Percentiles rank a stretch among this genome's conserved stretches.
These are phyloP conservation scores for Capronia epimyces DNA, from an alignment of 2,329 filamentous ascomycete species.

Conservation along the genomic window DNA sequence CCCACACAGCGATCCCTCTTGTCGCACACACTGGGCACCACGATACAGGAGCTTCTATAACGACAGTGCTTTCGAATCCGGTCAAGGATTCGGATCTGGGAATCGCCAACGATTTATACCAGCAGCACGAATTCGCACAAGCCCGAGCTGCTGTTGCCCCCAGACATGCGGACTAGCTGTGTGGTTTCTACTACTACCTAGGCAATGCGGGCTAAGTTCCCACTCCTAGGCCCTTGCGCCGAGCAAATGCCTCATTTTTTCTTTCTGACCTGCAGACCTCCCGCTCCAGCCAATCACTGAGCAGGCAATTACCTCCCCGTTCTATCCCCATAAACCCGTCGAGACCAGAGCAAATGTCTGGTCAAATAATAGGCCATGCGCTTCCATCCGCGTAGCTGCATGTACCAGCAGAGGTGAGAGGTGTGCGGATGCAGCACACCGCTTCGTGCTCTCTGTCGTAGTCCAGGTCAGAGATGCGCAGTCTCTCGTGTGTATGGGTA, in stretches of 20 bases:
- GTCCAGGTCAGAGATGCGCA: no score
- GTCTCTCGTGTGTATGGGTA: background rate
- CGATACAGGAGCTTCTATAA: background rate
- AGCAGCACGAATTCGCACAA: background rate
- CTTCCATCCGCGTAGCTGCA: no score
- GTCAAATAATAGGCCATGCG: no score
- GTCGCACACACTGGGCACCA: background rate
- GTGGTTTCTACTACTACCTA: conserved; percentile 8
- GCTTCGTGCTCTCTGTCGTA: no score
- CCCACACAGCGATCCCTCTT: background rate
- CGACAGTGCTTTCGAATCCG: background rate
- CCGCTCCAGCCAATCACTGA: conserved; percentile 14
- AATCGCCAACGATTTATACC: background rate
- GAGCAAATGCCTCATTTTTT: conserved; percentile 25
- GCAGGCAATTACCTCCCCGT: conserved; percentile 15
- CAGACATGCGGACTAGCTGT: background rate
- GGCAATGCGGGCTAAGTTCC: conserved; percentile 10
- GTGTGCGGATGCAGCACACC: no score
- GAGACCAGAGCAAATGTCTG: no score
- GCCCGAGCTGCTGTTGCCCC: background rate
- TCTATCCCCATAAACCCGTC: no score
- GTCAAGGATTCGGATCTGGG: background rate
- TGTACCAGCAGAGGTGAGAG: no score
- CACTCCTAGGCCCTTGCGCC: conserved; percentile 7
- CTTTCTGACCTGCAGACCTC: conserved; percentile 23